Percentiles rank a stretch among this genome's conserved stretches.
phyloP scores from a whole-genome alignment of 257 asterid genomes.

The Fraxinus quadrangulata region DNA sequence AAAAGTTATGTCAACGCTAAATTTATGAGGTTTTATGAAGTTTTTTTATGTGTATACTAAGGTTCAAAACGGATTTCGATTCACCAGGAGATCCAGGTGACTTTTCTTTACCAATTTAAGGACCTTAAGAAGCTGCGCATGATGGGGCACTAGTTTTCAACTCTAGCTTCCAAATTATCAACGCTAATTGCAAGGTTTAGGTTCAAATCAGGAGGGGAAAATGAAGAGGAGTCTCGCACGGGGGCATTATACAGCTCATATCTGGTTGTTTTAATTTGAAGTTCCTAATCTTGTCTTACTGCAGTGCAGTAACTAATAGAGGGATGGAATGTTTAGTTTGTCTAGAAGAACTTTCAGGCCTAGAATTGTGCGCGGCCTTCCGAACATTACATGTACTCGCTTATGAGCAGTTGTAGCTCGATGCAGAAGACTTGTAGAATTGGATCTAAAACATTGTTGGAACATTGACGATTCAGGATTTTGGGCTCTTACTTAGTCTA shows the following conservation, averaged over 20 bases:
- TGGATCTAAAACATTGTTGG: constrained; percentile 63
- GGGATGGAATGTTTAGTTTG: constrained; percentile 54
- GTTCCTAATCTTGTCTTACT: constrained; percentile 62
- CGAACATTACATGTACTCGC: constrained; percentile 52
- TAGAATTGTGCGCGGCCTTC: constrained; percentile 55
- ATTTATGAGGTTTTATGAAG: constrained; percentile 11
- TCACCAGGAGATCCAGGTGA: constrained; percentile 50
- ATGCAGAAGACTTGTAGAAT: constrained; percentile 55
- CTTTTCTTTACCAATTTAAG: constrained; percentile 40
- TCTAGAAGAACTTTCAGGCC: constrained; percentile 44
- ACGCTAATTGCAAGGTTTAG: constrained; percentile 46
- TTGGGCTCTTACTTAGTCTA: constrained; percentile 69
- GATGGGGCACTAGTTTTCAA: constrained; percentile 55
- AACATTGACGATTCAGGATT: constrained; percentile 62
- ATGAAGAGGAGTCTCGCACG: constrained; percentile 61
- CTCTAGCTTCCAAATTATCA: constrained; percentile 39
- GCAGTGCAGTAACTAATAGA: constrained; percentile 48
- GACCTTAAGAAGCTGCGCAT: constrained; percentile 47
- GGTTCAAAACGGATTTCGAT: constrained; percentile 17
- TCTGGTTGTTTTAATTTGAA: constrained; percentile 50
- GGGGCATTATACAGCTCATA: constrained; percentile 50
- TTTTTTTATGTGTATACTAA: constrained; percentile 14
- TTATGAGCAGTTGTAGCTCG: constrained; percentile 61
- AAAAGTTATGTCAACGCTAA: constrained; percentile 5
- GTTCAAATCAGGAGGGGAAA: constrained; percentile 61